Base-by-base conservation (phyloP, 495 filamentous ascomycete species). In the Trichoderma gamsii region DNA sequence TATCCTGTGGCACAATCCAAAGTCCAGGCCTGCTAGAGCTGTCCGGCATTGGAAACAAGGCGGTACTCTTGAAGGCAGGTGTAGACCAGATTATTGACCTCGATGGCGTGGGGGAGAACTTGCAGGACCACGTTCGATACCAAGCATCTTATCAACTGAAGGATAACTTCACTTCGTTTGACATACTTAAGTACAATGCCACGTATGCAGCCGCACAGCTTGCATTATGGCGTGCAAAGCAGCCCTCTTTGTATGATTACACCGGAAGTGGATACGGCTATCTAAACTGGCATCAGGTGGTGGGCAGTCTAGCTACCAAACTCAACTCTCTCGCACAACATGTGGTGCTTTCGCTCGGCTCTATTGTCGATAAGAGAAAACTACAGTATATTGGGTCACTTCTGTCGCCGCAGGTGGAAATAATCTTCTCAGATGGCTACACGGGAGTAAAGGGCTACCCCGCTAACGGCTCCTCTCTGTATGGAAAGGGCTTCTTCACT, bases 1-100 rank as follows among this genome's bases (percentile, higher is more conserved):
- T 88, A n/a, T 80, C 86, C 1, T 85, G 85, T 0, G 86, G 86
- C 6, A 79, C 80, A 1, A 73, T 88, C 16, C 83, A 87, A 67
- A 85, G 83, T 43, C 85, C 86, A 0, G 84, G 87, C 63, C 70
- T 88, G 4, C 73, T 87, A 6, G 82, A 86, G 69, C 73, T 86
- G 2, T 83, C 80, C 46, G 86, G 86, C 5, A 81, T 87, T 56
- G 86, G 86, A 4, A 78, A 81, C 3, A 72, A 72, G 9, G 74
- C 73, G 16, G 64, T 86, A 8, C 72, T 88, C 0, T 66, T 73
- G 18, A 65, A 70, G 29, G 78, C 79, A 25, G 74, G 76, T 0
- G 82, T 88, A 41, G 70, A 71, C 5, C 72, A 84, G 0, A 68
- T 81, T 2, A 71, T 82, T 4, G 79, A 88, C 66, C 71, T 85